Evolutionary conservation across 2,329 filamentous ascomycete genomes (phyloP), one percentile per base, ranked within the genome.

Genomic region (Rasamsonia emersonii): DNA sequence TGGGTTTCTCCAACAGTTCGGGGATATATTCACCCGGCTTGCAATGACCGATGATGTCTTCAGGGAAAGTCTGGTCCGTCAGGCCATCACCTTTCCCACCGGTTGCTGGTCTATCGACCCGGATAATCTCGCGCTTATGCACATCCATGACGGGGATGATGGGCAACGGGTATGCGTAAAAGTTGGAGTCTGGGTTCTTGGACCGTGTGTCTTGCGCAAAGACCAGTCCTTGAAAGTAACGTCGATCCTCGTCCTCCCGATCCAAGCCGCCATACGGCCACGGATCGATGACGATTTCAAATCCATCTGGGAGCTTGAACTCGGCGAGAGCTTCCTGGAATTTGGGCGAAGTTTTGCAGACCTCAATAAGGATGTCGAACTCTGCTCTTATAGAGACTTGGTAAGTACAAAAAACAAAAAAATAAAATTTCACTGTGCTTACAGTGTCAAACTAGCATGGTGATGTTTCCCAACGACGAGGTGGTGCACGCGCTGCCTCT

Each of bases 91-190:
- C 57, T 18, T 56, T 64, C 3, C 65, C 65, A 16, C 65, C 65
- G 0, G 64, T 68, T 2, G 75, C 70, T 2, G 77, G 62, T 9
- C 70, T 64, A 39, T 79, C 75, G 7, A 79, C 58, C 3, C 73
- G 67, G 25, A 78, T 51, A 24, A 79, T 59, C 40, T 71, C 56
- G 37, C 64, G 62, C n/a, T 66, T 73, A 26, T 61, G 54, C 17
- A 68, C 64, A 40, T 79, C 72, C 65, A 79, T 70, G 16, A 79
- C 78, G 0, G 55, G 54, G 10, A 59, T 58, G 18, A 59, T 28
- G 0, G 35, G 68, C 50, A 79, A 54, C 1, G 75, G 75, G 42
- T 71, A 77, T 2, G 65, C 66, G 47, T 79, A 79, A 46, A 78
- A 73, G 42, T 80, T 79, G 2, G 73, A 67, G 46, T 79, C 72